Conservation (phyloP, 495 filamentous ascomycete genomes). For the Lasiosphaeria ovina region DNA sequence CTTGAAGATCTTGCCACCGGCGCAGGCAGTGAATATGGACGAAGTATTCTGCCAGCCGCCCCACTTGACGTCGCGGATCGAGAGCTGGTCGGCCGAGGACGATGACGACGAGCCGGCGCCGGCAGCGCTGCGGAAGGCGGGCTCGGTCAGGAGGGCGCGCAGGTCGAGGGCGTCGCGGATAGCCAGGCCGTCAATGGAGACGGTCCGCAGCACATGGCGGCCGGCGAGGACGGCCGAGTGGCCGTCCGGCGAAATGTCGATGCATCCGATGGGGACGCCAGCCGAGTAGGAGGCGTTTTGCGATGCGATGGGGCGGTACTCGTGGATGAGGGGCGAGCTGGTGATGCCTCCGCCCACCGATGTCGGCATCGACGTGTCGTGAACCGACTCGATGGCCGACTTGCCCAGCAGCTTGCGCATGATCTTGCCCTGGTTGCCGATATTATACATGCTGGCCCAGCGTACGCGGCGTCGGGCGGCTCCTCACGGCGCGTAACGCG, state of each 20-base stretch:
- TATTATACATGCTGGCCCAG: slow-evolving; percentile 28
- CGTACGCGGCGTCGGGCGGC: neutral
- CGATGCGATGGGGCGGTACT: slow-evolving; percentile 61
- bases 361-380: slow-evolving; percentile 28
- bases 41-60: slow-evolving; percentile 49
- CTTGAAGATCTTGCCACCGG: slow-evolving; percentile 80
- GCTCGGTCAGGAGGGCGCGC: slow-evolving; percentile 68
- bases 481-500: neutral
- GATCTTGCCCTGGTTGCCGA: slow-evolving; percentile 46
- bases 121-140: slow-evolving; percentile 56
- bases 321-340: slow-evolving; percentile 36
- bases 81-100: slow-evolving; percentile 65
- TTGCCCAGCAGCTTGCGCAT: slow-evolving; percentile 55
- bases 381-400: slow-evolving; percentile 33
- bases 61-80: slow-evolving; percentile 83
- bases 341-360: slow-evolving; percentile 28
- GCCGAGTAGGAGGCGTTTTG: slow-evolving; percentile 74
- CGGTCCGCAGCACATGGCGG: slow-evolving; percentile 79
- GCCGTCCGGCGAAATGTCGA: slow-evolving; percentile 75
- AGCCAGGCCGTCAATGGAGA: slow-evolving; percentile 64
- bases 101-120: slow-evolving; percentile 22
- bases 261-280: slow-evolving; percentile 65
- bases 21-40: slow-evolving; percentile 78
- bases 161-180: slow-evolving; percentile 79
- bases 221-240: slow-evolving; percentile 78